These are phyloP conservation scores for Monilinia aucupariae DNA, from an alignment of 2,329 filamentous ascomycete species.

Conservation along the genomic window DNA sequence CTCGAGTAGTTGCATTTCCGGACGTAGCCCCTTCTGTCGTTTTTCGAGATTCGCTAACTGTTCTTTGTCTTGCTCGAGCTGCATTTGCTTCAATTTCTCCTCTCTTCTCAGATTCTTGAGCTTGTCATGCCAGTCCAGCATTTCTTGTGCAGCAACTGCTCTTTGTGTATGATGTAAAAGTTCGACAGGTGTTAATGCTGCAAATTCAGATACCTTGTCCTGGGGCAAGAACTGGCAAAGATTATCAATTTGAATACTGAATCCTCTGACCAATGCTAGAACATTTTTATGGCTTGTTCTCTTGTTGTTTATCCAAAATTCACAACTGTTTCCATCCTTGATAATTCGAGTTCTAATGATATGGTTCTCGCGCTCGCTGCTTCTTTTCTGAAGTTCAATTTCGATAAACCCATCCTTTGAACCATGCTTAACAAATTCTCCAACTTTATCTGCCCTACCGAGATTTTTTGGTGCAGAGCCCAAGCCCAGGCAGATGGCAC, in stretches of 20 bases:
- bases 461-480: constrained; percentile 79
- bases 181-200: constrained; percentile 73
- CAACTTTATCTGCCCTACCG: constrained; percentile 76
- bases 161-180: constrained; percentile 80
- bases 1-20: constrained; percentile 75
- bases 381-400: constrained; percentile 73
- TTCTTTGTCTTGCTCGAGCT: constrained; percentile 55
- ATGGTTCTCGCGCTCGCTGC: constrained; percentile 57
- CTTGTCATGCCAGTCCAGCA: constrained; percentile 70
- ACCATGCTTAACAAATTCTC: constrained; percentile 92
- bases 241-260: constrained; percentile 95
- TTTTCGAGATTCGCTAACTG: constrained; percentile 61
- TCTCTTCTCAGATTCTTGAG: constrained; percentile 66
- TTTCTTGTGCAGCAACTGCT: constrained; percentile 76
- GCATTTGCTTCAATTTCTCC: constrained; percentile 58
- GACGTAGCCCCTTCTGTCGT: constrained; percentile 67
- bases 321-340: constrained; percentile 72
- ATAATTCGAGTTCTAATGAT: constrained; percentile 72
- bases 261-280: constrained; percentile 58
- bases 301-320: constrained; percentile 71
- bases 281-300: constrained; percentile 58
- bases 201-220: constrained; percentile 92
- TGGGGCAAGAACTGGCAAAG: constrained; percentile 95
- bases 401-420: constrained; percentile 73
- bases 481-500: constrained; percentile 88